Evolutionary conservation across 441 rosid species (phyloP).

Genomic region (Mallotus japonicus): DNA sequence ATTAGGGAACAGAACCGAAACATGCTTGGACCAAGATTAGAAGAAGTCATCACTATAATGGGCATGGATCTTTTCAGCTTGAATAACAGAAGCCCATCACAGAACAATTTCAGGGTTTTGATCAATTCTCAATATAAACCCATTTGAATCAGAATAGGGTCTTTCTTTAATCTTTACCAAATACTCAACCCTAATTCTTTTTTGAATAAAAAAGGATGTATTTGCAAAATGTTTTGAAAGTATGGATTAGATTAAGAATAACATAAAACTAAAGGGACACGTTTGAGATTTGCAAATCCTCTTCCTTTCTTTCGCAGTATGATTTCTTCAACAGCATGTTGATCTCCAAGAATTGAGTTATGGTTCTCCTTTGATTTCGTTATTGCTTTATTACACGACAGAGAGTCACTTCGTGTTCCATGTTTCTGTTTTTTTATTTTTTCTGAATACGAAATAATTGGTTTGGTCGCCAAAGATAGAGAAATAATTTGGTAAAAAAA

Average conservation of each 20-base stretch:
- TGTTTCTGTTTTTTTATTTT: background rate
- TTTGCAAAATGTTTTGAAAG: background rate
- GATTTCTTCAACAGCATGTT: background rate
- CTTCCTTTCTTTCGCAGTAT: no score
- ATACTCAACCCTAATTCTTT: no score
- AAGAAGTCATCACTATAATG: no score
- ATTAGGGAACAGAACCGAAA: no score
- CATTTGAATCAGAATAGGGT: background rate
- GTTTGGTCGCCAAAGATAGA: background rate
- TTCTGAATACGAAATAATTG: background rate
- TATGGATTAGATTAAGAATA: background rate
- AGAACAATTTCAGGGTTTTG: no score
- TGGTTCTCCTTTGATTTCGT: constrained; percentile 27
- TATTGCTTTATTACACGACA: background rate
- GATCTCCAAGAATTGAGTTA: background rate
- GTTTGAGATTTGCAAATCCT: no score
- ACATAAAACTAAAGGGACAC: background rate
- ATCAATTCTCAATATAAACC: no score
- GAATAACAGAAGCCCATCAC: no score
- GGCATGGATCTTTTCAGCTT: no score
- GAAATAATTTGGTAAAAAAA: background rate
- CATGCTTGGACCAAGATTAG: no score
- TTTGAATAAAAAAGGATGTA: background rate
- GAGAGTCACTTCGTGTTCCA: background rate
- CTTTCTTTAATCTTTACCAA: no score